These are phyloP conservation scores for Quercus parvula DNA, from an alignment of 306 rosid genomes.

Conservation along the genomic window DNA sequence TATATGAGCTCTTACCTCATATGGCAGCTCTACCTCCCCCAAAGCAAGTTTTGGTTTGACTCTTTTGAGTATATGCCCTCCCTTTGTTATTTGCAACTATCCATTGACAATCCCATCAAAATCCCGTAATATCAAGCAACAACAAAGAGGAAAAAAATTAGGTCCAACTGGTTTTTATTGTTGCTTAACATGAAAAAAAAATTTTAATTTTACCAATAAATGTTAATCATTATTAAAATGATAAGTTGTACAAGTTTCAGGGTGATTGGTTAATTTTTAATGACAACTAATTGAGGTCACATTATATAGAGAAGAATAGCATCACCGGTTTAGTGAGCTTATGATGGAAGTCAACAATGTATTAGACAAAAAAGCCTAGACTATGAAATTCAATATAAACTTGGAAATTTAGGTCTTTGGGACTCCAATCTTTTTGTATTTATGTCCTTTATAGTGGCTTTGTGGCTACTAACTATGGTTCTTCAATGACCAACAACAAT, in stretches of 20 bases:
- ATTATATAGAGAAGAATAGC: neutral
- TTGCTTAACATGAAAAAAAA: no score
- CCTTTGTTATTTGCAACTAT: conserved; percentile 68
- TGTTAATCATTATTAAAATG: no score
- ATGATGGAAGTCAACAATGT: neutral
- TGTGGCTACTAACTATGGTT: no score
- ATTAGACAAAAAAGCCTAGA: no score
- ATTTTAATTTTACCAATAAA: no score
- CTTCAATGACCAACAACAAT: no score
- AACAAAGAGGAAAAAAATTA: neutral
- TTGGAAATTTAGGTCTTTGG: no score
- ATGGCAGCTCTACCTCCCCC: conserved; percentile 51
- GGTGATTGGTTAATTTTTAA: neutral
- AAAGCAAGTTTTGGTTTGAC: conserved; percentile 84
- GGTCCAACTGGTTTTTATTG: neutral
- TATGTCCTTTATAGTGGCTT: no score
- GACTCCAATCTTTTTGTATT: no score
- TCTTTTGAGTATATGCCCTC: conserved; percentile 72
- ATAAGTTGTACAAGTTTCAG: no score
- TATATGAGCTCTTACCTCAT: conserved; percentile 43
- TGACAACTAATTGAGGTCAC: neutral
- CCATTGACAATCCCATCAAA: conserved; percentile 90
- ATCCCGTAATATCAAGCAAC: conserved; percentile 34
- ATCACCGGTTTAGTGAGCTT: neutral
- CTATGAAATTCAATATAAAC: no score